Conservation (phyloP, 1,284 basidiomycete genomes). For the Phlebopus sp. region DNA sequence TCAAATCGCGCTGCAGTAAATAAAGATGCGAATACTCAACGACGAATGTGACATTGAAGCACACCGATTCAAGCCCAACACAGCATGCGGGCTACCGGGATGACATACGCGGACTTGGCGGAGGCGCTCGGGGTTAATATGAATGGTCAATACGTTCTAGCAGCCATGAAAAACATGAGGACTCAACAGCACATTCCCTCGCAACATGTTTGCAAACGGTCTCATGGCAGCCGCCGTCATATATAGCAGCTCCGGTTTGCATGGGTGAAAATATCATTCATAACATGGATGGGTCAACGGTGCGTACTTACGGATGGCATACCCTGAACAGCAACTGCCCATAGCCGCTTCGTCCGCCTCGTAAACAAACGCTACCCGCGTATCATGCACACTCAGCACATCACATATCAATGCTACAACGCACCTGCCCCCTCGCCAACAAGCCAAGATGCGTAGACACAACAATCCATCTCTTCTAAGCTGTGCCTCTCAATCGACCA, state of each 20-base stretch:
- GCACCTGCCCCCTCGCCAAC: slow-evolving; percentile 36
- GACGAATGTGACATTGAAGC: no score
- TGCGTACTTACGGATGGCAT: slow-evolving; percentile 31
- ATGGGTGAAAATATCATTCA: slow-evolving; percentile 32
- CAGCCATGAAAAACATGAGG: slow-evolving; percentile 12
- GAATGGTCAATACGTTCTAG: slow-evolving; percentile 22
- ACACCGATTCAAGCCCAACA: no score
- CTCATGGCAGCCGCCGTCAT: neutral
- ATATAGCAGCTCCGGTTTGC: slow-evolving; percentile 15
- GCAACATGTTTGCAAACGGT: neutral
- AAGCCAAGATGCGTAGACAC: slow-evolving; percentile 22
- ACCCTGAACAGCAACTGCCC: slow-evolving; percentile 10
- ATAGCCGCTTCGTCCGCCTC: slow-evolving; percentile 11
- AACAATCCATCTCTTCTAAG: slow-evolving; percentile 13
- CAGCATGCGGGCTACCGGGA: neutral
- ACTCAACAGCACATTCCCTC: slow-evolving; percentile 24
- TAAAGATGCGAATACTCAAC: neutral
- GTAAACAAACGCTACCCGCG: slow-evolving; percentile 18
- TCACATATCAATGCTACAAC: slow-evolving; percentile 35
- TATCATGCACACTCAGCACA: slow-evolving; percentile 26
- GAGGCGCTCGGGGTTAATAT: slow-evolving; percentile 20
- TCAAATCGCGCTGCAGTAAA: neutral
- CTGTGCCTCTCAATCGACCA: slow-evolving; percentile 54
- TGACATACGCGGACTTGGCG: neutral
- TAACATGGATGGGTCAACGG: slow-evolving; percentile 17